These are phyloP conservation scores for Periglandula ipomoeae DNA, from an alignment of 2,329 filamentous ascomycete genomes.

Conservation along the genomic window DNA sequence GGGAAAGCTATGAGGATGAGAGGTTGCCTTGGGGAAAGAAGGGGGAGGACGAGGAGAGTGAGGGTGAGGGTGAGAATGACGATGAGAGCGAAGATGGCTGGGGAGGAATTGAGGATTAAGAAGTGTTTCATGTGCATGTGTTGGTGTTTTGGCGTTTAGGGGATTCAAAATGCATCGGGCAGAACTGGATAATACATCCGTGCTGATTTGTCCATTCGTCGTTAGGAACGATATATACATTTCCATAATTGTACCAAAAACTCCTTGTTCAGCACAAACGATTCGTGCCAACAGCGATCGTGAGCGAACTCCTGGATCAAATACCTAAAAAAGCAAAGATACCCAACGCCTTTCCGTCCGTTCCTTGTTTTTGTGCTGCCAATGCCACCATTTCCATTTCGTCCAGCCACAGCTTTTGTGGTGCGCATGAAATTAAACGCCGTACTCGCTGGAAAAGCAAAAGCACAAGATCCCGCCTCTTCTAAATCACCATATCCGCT, in stretches of 20 bases:
- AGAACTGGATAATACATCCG: no score
- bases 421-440: background rate
- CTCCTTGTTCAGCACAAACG: background rate
- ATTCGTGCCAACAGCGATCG: background rate
- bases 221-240: background rate
- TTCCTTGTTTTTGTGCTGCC: background rate
- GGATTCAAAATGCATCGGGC: background rate
- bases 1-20: conserved; percentile 64
- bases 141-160: background rate
- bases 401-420: background rate
- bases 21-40: conserved; percentile 51
- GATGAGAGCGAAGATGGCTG: conserved; percentile 41
- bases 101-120: conserved; percentile 62
- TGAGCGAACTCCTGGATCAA: background rate
- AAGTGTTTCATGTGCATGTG: conserved; percentile 12
- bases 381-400: background rate
- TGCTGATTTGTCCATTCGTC: background rate
- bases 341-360: background rate
- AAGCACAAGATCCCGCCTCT: background rate
- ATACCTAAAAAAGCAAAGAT: background rate
- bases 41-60: conserved; percentile 24
- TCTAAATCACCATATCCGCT: conserved; percentile 11
- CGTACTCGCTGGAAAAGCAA: background rate
- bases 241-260: background rate
- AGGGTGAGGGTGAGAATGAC: conserved; percentile 29